These are phyloP conservation scores for Erythrophleum ivorense DNA, from an alignment of 331 rosid genomes.

Conservation along the genomic window DNA sequence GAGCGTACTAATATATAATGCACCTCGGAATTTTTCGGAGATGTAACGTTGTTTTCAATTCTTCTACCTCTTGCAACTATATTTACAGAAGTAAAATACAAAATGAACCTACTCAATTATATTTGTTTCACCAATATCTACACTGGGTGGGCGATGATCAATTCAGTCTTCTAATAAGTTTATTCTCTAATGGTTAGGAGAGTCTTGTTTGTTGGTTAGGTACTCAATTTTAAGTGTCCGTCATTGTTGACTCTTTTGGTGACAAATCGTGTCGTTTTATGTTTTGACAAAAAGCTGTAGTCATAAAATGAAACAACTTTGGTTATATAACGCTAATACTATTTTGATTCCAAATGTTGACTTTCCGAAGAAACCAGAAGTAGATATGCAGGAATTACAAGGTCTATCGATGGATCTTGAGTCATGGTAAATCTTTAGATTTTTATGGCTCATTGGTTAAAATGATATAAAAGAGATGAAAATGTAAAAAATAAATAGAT, in stretches of 20 bases:
- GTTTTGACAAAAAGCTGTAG: too few relatives aligned
- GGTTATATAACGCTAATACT: neutral
- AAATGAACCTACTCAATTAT: neutral
- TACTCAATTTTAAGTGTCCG: neutral
- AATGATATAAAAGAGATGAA: too few relatives aligned
- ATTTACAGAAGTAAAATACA: neutral
- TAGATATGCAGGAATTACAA: neutral
- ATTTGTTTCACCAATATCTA: neutral
- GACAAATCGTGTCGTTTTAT: too few relatives aligned
- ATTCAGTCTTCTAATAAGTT: neutral
- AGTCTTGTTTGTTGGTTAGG: neutral
- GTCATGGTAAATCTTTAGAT: neutral
- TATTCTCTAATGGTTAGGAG: neutral
- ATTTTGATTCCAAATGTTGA: neutral
- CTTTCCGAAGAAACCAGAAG: neutral
- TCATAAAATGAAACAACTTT: too few relatives aligned
- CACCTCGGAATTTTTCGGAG: too few relatives aligned
- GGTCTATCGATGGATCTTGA: neutral
- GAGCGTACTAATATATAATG: too few relatives aligned
- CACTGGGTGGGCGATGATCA: too few relatives aligned
- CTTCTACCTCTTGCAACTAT: neutral
- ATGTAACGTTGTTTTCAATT: neutral
- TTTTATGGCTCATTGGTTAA: too few relatives aligned
- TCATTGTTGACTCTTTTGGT: neutral
- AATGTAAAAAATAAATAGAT: too few relatives aligned